Conservation (phyloP, 495 filamentous ascomycete species). For the Extremus antarcticus region DNA sequence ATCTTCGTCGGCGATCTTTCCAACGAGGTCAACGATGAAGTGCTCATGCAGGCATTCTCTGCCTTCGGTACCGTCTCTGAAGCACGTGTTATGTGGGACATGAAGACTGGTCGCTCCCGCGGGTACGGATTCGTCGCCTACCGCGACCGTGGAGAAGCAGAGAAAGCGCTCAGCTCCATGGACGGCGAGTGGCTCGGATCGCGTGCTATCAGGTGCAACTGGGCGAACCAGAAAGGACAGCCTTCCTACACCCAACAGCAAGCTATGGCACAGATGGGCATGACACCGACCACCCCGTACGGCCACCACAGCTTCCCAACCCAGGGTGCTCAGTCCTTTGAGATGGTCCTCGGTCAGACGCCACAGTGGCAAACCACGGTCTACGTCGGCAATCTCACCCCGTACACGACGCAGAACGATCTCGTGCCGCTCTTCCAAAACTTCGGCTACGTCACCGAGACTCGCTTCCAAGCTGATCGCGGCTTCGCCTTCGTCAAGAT, state of each 20-base stretch:
- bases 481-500: constrained; percentile 99
- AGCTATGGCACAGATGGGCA: constrained; percentile 93
- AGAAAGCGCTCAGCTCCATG: constrained; percentile 94
- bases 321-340: constrained; percentile 90
- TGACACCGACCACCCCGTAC: constrained; percentile 93
- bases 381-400: constrained; percentile 96
- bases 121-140: constrained; percentile 98
- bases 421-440: constrained; percentile 95
- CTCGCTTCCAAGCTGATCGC: constrained; percentile 93
- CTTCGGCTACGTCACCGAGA: constrained; percentile 95
- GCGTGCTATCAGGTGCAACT: constrained; percentile 97
- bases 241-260: constrained; percentile 96
- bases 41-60: constrained; percentile 88
- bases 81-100: constrained; percentile 99
- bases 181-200: constrained; percentile 99
- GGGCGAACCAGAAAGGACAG: constrained; percentile 99
- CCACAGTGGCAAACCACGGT: constrained; percentile 97
- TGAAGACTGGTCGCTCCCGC: constrained; percentile 97
- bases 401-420: constrained; percentile 93
- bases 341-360: constrained; percentile 96
- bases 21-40: constrained; percentile 98
- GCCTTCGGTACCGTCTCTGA: constrained; percentile 97
- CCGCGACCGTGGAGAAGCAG: constrained; percentile 84
- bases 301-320: constrained; percentile 98
- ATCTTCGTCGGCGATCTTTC: constrained; percentile 98